Conservation (phyloP, 345 rosid species). For the Eucalyptus paniculata region DNA sequence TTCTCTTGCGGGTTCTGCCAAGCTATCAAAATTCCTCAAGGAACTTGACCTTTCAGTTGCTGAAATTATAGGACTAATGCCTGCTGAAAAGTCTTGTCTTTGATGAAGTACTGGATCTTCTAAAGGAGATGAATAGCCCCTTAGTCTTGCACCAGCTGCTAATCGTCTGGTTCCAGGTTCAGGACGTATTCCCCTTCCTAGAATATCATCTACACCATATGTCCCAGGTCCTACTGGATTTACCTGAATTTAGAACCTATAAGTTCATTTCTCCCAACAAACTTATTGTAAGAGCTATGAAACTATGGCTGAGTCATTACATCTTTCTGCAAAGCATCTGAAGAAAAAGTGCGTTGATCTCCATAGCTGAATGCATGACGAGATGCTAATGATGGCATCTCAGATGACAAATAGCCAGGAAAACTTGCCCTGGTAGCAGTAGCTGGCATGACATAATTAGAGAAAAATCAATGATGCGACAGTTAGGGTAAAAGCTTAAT, state of each 20-base stretch:
- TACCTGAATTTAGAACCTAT: neutral
- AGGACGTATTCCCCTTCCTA: conserved; percentile 6
- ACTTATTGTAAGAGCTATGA: neutral
- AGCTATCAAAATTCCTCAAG: conserved; percentile 8
- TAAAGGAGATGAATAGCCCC: conserved; percentile 7
- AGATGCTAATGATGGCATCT: conserved; percentile 3
- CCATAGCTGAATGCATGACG: neutral
- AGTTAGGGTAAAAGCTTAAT: neutral
- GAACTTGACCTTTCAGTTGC: conserved; percentile 18
- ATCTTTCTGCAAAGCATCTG: conserved; percentile 13
- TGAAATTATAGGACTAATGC: conserved; percentile 6
- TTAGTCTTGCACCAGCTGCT: conserved; percentile 7
- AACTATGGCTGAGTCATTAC: conserved; percentile 5
- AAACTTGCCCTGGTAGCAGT: conserved; percentile 5
- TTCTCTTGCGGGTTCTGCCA: conserved; percentile 4
- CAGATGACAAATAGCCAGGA: conserved; percentile 22
- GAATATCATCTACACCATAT: conserved; percentile 6
- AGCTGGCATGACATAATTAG: neutral
- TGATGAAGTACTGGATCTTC: conserved; percentile 9
- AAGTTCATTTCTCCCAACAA: neutral
- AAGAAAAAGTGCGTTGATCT: conserved; percentile 1
- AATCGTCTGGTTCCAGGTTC: conserved; percentile 10
- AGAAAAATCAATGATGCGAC: neutral
- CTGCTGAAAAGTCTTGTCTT: conserved; percentile 10
- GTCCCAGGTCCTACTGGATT: conserved; percentile 1